Evolutionary conservation across 768 basidiomycete genomes (phyloP), one percentile per base, ranked within the genome.

Genomic region (Omphalotus guepiniiformis): DNA sequence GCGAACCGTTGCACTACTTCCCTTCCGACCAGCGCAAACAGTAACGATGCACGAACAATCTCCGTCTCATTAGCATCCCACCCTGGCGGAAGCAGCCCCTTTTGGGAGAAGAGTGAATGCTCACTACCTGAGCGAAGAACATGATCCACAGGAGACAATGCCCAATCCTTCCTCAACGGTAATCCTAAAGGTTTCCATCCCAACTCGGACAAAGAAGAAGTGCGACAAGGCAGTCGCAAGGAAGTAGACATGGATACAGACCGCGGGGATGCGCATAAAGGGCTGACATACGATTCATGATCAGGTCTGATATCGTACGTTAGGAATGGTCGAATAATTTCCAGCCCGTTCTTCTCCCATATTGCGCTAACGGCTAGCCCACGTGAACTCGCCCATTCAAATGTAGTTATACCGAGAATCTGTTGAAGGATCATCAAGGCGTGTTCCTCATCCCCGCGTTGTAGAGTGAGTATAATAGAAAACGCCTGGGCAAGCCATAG

Each of bases 1-100:
- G 39, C 62, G 48, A 78, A 75, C 19, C 56, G 50, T 1, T 46
- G 52, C 28, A 56, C 74, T 4, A 77, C 62, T 37, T 77, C 70
- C 25, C 76, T 74, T 8, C 71, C 64, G 12, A 78, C 63, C 34
- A 72, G 70, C 2, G 76, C 71, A n/a, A 94, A 65, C 12, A 84
- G 63, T 13, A 97, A 66, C 6, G 83, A 76, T 0, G 80, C 78
- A 16, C 85, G 79, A 12, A 83, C 80, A 6, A 95, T 66, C 30
- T 94, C 88, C 11, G 79, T 70, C 62, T 97, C 93, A 3, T 82
- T 83, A 0, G 82, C 80, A 57, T 85, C 75, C 93, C 93, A 95
- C 2, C 74, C 70, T 0, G 66, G 51, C 0, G 92, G 88, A 1
- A 88, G 73, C 18, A 72, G 55, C 28, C 50, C 50, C 11, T 34